Evolutionary conservation across 2,329 filamentous ascomycete species (phyloP).

Genomic region (Fusarium longipes): DNA sequence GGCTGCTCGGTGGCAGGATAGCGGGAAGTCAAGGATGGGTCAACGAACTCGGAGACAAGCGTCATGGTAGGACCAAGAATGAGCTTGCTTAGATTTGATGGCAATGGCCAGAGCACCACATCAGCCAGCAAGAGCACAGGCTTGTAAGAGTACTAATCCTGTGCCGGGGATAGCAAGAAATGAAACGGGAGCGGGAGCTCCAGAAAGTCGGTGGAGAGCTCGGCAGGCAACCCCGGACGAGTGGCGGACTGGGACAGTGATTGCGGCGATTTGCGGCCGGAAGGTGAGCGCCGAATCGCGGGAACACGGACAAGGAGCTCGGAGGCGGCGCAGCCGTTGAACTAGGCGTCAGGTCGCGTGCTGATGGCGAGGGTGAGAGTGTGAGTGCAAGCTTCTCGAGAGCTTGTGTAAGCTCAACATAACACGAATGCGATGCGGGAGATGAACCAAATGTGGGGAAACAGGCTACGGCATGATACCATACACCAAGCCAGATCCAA

Average conservation of each 20-base stretch:
- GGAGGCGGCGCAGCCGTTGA: slow-evolving; percentile 10
- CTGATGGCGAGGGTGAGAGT: slow-evolving; percentile 16
- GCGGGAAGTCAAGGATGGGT: slow-evolving; percentile 26
- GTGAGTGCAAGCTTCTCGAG: slow-evolving; percentile 18
- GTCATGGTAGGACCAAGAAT: slow-evolving; percentile 40
- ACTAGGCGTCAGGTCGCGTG: slow-evolving; percentile 18
- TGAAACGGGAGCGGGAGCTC: slow-evolving; percentile 4
- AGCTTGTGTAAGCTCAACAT: slow-evolving; percentile 33
- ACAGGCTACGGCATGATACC: slow-evolving; percentile 40
- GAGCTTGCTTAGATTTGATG: slow-evolving; percentile 27
- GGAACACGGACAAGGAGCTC: slow-evolving; percentile 21
- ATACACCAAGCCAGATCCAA: slow-evolving; percentile 32
- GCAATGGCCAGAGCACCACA: slow-evolving; percentile 23
- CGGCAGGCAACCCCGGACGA: slow-evolving; percentile 19
- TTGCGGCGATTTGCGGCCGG: slow-evolving; percentile 14
- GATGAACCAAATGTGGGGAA: slow-evolving; percentile 39
- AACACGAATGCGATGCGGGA: slow-evolving; percentile 39
- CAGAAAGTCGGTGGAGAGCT: slow-evolving; percentile 27
- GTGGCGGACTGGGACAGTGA: not conserved
- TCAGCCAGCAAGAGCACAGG: slow-evolving; percentile 21
- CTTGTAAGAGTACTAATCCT: slow-evolving; percentile 12
- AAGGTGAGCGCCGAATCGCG: slow-evolving; percentile 18
- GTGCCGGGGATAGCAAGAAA: slow-evolving; percentile 15
- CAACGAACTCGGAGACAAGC: slow-evolving; percentile 48
- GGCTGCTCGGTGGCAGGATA: not conserved